phyloP scores from a whole-genome alignment of 1,284 basidiomycete genomes.

The Ustilago tritici region DNA sequence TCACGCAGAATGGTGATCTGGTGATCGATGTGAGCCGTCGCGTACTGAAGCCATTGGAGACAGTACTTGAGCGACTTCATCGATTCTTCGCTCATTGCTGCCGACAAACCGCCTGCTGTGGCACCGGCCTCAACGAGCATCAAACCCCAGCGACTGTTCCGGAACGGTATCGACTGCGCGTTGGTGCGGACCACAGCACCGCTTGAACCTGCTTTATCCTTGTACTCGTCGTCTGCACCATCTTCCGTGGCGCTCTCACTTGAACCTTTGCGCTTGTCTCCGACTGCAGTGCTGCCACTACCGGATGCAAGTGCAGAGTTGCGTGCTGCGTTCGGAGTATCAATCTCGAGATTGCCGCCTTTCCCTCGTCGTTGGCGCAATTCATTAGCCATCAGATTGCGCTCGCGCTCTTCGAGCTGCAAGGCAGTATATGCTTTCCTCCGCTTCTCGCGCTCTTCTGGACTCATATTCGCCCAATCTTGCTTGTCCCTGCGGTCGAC shows the following conservation, averaged over 20 bases:
- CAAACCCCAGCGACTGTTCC: slow-evolving; percentile 79
- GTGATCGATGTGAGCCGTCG: slow-evolving; percentile 85
- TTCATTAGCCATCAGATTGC: slow-evolving; percentile 55
- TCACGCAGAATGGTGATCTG: slow-evolving; percentile 83
- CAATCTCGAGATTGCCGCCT: slow-evolving; percentile 28
- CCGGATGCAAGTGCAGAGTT: slow-evolving; percentile 16
- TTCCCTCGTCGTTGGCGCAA: slow-evolving; percentile 53
- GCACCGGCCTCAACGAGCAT: slow-evolving; percentile 85
- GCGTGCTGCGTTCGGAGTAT: slow-evolving; percentile 15
- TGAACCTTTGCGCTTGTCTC: slow-evolving; percentile 13
- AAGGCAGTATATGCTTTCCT: slow-evolving; percentile 54
- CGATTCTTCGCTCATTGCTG: slow-evolving; percentile 88
- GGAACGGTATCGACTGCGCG: slow-evolving; percentile 66
- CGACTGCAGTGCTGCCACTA: slow-evolving; percentile 13
- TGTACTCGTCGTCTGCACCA: slow-evolving; percentile 29
- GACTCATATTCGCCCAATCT: slow-evolving; percentile 58
- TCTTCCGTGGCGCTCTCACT: slow-evolving; percentile 24
- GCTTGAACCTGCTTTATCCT: slow-evolving; percentile 10
- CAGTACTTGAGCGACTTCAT: slow-evolving; percentile 88
- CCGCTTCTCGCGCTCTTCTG: slow-evolving; percentile 58
- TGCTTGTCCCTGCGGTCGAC: slow-evolving; percentile 54
- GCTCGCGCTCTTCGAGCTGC: slow-evolving; percentile 58
- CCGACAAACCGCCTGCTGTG: slow-evolving; percentile 77
- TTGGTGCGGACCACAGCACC: slow-evolving; percentile 54
- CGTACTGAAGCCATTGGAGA: slow-evolving; percentile 87